Conservation (phyloP, 2,329 filamentous ascomycete species). For the Neofusicoccum umdonicola region DNA sequence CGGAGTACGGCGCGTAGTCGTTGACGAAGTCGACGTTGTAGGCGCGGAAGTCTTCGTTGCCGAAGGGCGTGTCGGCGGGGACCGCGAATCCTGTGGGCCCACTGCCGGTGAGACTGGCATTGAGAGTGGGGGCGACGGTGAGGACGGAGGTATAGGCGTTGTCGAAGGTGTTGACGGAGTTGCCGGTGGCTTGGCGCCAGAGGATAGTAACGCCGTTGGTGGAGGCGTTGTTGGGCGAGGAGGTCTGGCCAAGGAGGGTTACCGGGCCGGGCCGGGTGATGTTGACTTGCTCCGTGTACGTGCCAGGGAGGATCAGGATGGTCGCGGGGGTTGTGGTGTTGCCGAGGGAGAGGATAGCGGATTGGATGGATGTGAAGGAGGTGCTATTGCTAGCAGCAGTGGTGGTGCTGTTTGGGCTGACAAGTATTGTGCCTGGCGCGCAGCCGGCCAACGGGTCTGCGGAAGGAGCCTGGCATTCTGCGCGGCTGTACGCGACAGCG, state of each 20-base stretch:
- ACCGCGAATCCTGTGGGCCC: constrained; percentile 63
- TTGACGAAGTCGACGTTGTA: constrained; percentile 69
- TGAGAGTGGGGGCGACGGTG: constrained; percentile 62
- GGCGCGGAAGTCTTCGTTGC: constrained; percentile 60
- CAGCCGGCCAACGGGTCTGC: constrained; percentile 39
- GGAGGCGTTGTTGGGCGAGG: constrained; percentile 44
- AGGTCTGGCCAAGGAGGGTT: constrained; percentile 59
- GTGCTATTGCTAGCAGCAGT: constrained; percentile 17
- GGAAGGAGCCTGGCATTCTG: constrained; percentile 38
- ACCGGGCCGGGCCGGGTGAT: constrained; percentile 61
- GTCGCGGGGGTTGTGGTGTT: constrained; percentile 47
- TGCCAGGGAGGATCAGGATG: constrained; percentile 60
- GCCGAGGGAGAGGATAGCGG: constrained; percentile 48
- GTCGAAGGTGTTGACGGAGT: constrained; percentile 46
- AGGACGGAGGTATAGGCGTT: constrained; percentile 63
- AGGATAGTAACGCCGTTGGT: constrained; percentile 56
- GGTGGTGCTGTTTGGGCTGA: constrained; percentile 24
- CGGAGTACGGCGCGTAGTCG: constrained; percentile 51
- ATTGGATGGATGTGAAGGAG: constrained; percentile 43
- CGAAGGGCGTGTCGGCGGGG: constrained; percentile 60
- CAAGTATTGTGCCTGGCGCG: constrained; percentile 32
- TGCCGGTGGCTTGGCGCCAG: constrained; percentile 56
- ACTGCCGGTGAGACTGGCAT: constrained; percentile 60
- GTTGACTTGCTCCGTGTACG: constrained; percentile 64
- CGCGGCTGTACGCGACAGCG: neutral